Conservation (phyloP, 1,139 yeast genomes). For the Candida buenavistaensis region DNA sequence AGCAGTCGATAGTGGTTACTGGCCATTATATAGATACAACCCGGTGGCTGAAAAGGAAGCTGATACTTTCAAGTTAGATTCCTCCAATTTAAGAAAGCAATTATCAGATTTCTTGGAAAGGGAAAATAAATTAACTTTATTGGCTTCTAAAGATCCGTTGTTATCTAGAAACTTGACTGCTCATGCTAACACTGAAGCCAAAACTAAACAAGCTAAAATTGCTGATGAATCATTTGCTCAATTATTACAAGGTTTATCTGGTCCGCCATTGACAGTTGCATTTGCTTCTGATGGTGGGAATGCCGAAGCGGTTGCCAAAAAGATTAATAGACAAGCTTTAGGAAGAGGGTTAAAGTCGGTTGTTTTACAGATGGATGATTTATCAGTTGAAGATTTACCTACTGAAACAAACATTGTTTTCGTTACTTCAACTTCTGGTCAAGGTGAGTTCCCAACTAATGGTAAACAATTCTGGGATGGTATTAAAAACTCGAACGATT, state of each 20-base stretch:
- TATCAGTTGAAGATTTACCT: conserved; percentile 76
- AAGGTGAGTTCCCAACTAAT: conserved; percentile 96
- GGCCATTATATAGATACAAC: conserved; percentile 91
- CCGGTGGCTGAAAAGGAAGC: conserved; percentile 53
- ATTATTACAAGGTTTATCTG: conserved; percentile 82
- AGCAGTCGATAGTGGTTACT: conserved; percentile 90
- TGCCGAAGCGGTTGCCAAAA: conserved; percentile 82
- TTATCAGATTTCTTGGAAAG: conserved; percentile 81
- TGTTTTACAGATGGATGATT: conserved; percentile 81
- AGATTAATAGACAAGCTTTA: conserved; percentile 78
- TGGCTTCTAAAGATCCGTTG: conserved; percentile 69
- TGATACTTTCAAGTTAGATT: conserved; percentile 74
- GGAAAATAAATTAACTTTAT: conserved; percentile 80
- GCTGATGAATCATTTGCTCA: conserved; percentile 79
- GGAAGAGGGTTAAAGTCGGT: conserved; percentile 83
- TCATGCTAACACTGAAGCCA: conserved; percentile 59
- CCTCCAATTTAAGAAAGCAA: conserved; percentile 76
- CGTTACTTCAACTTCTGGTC: conserved; percentile 90
- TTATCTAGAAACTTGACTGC: conserved; percentile 73
- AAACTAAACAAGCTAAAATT: conserved; percentile 58
- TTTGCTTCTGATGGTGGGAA: conserved; percentile 96
- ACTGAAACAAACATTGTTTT: conserved; percentile 81
- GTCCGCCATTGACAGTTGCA: conserved; percentile 88
- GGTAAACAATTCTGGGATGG: conserved; percentile 92
- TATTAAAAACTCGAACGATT: conserved; percentile 65